Base-by-base conservation (phyloP, 2,329 filamentous ascomycete genomes). In the Xylaria polymorpha region DNA sequence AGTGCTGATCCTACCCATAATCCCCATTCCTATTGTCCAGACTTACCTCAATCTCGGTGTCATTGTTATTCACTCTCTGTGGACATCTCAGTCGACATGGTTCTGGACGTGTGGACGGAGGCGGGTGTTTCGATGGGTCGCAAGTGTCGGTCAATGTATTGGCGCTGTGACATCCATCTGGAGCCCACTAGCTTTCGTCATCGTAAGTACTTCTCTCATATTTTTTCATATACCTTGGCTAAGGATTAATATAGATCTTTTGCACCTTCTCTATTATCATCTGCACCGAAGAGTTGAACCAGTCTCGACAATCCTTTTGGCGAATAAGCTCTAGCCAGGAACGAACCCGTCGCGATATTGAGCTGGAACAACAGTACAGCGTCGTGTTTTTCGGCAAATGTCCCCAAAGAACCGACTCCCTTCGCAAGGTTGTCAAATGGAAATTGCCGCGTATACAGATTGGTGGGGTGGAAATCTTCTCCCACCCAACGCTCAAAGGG, bases 371-470 rank as follows among this genome's bases (percentile, higher is more conserved):
- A 32, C 64, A 22, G 29, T 68, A 68, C n/a, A 64, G 61, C 37
- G 43, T 68, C 15, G 15, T 68, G 22, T 64, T 68, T 20, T 46
- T 68, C 18, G 66, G 66, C 14, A 43, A 64, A 20, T 35, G 66
- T 3, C 6, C n/a, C 3, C 15, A 68, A 22, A 68, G 66, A 4
- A 50, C 43, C 1, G 32, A 60, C 1, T 43, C n/a, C 2, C 56
- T 68, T 35, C 48, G 44, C 1, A 56, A 20, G 60, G 32, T 63
- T 2, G 50, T 64, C 7, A 32, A 50, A 25, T 53, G 50, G 43
- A 29, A 50, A 14, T 20, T 7, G 1, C 29, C 32, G 6, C 8
- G 48, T 1, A 29, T 14, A 2, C 50, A 32, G 10, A 51, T 35
- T 50, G 61, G 66, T 10, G 61, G 61, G 5, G 39, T 68, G 4